Base-by-base conservation (phyloP, 768 basidiomycete genomes). In the Macrolepiota albuminosa region DNA sequence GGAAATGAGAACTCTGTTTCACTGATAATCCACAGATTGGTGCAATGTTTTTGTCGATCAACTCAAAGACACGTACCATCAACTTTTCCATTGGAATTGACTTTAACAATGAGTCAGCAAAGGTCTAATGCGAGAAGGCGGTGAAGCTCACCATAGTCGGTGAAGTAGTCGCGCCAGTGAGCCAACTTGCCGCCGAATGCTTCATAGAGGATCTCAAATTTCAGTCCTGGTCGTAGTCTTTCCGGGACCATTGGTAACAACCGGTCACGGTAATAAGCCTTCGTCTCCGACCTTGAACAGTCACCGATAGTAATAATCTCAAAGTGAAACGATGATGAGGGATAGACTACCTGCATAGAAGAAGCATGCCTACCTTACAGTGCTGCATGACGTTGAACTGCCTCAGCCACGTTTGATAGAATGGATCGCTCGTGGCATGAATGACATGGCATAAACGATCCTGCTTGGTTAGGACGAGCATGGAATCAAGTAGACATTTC, bases 391-490 rank as follows among this genome's bases (percentile, higher is more conserved):
- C 82, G 61, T 89, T 90, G 56, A 90, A 76, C 67, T 90, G 89
- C 61, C 89, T 78, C 49, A 93, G 76, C 89, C 88, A 91, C 13
- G 86, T 89, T 64, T 91, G 90, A 67, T 91, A 93, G 72, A 91
- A 91, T 0, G 90, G 89, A 64, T 93, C 89, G 65, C 88, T 90
- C 5, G 89, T 89, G 6, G 88, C 88, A 63, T 91, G 89, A 54
- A 91, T 84, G 66, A 92, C 86, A 67, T 92, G 89, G 66, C 88
- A 89, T 14, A 93, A 72, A n/a, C 88, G 77, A 67, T 93, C 91
- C 70, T 93, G 92, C 74, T 93, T 93, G 36, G 92, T 92, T 57
- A 93, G 75, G 14, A 93, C 91, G 21, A 93, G 83, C 83, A 92
- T 89, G 13, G 90, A 88, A 67, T 93, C 92, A 37, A 94, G 79